phyloP scores from a whole-genome alignment of 768 basidiomycete species.

The Tricholoma matsutake region DNA sequence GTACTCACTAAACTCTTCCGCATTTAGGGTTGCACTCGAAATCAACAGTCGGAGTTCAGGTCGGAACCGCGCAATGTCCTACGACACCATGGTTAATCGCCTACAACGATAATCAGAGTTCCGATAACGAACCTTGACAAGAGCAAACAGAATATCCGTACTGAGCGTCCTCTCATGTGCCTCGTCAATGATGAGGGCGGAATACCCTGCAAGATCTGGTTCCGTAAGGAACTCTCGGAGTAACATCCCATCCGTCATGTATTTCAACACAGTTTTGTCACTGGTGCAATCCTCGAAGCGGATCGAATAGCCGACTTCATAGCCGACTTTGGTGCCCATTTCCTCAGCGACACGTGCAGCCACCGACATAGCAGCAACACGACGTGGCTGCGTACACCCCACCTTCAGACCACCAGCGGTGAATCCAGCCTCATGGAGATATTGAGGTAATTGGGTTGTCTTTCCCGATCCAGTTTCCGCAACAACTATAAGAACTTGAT shows the following conservation, averaged over 20 bases:
- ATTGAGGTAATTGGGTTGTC: slow-evolving; percentile 97
- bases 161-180: slow-evolving; percentile 97
- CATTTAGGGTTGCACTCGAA: slow-evolving; percentile 96
- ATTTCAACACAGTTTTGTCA: slow-evolving; percentile 98
- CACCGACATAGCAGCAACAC: slow-evolving; percentile 99
- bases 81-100: slow-evolving; percentile 23
- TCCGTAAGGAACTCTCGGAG: slow-evolving; percentile 96
- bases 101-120: slow-evolving; percentile 18
- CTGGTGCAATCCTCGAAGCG: slow-evolving; percentile 99
- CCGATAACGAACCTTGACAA: slow-evolving; percentile 83
- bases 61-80: slow-evolving; percentile 96
- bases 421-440: slow-evolving; percentile 96
- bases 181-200: slow-evolving; percentile 95
- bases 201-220: slow-evolving; percentile 93
- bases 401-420: slow-evolving; percentile 84
- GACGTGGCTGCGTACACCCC: slow-evolving; percentile 96
- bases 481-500: slow-evolving; percentile 95
- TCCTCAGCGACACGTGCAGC: slow-evolving; percentile 99
- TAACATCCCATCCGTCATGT: slow-evolving; percentile 99
- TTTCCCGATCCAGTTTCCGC: slow-evolving; percentile 99
- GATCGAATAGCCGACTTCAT: slow-evolving; percentile 99
- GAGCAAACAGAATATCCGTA: slow-evolving; percentile 97
- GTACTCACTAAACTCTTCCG: slow-evolving; percentile 96
- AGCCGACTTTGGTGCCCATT: slow-evolving; percentile 95
- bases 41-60: slow-evolving; percentile 93